Base-by-base conservation (phyloP, 1,284 basidiomycete species). In the Ganoderma resinaceum region DNA sequence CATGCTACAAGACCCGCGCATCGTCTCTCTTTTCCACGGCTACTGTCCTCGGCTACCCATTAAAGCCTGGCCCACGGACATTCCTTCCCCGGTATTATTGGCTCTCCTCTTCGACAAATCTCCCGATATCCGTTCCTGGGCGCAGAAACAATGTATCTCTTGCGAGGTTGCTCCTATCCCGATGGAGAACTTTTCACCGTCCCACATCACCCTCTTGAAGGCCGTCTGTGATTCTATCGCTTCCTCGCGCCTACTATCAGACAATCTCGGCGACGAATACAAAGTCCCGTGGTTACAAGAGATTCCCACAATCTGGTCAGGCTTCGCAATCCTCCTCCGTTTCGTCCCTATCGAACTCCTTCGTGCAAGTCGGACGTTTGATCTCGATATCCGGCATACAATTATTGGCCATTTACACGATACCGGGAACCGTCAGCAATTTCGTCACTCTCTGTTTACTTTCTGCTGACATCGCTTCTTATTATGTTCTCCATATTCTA, bases 351-450 rank as follows among this genome's bases (percentile, higher is more conserved):
- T 80, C 31, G 80, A 85, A 65, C 77, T 79, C 52, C 75, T 90
- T 20, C 76, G 79, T 29, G 76, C 79, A 11, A 81, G 76, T 61
- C 71, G 77, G 43, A 76, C 77, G 6, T 80, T 80, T 71, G 77
- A 81, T 16, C 68, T 82, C 11, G 83, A 88, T 70, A 75, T 90
- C 65, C 84, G 86, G 33, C 84, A 85, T 58, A 73, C 87, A 23
- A 82, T 93, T 37, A 81, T 85, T 37, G 81, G 85, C 33, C 91
- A 93, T 77, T 77, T 94, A 70, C 87, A 89, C 73, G 89, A 91
- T 72, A 83, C 78, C 59, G 89, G 85, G 64, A 78, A 84, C 70
- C 87, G 92, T 94, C 76, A 79, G 92, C 89, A 63, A 70, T 72
- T 74, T 70, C 55, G 64, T 71, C 63, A 73, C 72, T 53, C 62